Conservation (phyloP, 2,329 filamentous ascomycete species). For the Ophiostoma novo-ulmi region DNA sequence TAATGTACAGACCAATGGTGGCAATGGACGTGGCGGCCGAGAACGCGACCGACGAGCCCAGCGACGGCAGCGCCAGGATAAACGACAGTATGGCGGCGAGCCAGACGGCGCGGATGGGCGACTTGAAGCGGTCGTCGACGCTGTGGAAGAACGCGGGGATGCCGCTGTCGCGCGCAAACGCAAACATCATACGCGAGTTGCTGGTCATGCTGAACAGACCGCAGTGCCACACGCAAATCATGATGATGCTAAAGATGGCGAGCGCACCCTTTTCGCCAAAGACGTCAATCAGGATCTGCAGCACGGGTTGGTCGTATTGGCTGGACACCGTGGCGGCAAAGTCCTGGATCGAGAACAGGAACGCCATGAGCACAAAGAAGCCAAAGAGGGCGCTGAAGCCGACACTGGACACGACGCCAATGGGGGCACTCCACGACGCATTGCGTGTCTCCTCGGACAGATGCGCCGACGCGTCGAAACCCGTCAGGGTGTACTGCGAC, state of each 20-base stretch:
- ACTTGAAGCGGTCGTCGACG: conserved; percentile 46
- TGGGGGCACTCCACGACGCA: conserved; percentile 52
- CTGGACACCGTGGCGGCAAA: conserved; percentile 45
- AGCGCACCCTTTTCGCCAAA: conserved; percentile 53
- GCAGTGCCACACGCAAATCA: conserved; percentile 58
- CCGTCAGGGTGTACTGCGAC: conserved; percentile 45
- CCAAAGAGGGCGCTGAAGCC: conserved; percentile 53
- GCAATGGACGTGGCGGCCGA: conserved; percentile 55
- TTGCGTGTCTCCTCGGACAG: conserved; percentile 54
- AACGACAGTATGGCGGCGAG: conserved; percentile 51
- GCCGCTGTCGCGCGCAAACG: conserved; percentile 52
- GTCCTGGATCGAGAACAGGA: conserved; percentile 56
- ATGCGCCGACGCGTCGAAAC: conserved; percentile 53
- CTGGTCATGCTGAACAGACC: conserved; percentile 54
- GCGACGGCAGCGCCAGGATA: conserved; percentile 50
- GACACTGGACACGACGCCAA: conserved; percentile 54
- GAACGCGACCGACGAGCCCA: conserved; percentile 52
- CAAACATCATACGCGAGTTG: conserved; percentile 57
- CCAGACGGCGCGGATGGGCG: conserved; percentile 51
- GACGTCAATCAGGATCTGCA: conserved; percentile 55
- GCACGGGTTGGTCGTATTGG: conserved; percentile 47
- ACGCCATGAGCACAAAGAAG: conserved; percentile 54
- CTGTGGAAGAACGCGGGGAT: conserved; percentile 51
- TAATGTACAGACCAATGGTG: conserved; percentile 54
- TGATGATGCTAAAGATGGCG: conserved; percentile 50